Evolutionary conservation across 2,329 filamentous ascomycete species (phyloP), one percentile per base, ranked within the genome.

Genomic region (Aspergillus sp.): DNA sequence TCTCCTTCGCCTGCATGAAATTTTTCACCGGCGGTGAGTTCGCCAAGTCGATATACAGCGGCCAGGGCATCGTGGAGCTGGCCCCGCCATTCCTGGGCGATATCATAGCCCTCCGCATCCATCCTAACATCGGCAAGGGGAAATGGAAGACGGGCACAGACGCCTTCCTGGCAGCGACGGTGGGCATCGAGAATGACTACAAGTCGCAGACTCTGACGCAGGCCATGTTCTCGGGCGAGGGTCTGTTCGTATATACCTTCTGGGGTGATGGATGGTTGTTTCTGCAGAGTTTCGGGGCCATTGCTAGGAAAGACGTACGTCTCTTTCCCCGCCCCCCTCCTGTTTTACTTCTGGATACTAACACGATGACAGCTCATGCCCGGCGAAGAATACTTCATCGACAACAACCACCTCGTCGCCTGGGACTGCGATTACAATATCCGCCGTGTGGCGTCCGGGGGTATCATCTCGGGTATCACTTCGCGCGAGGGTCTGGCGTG

Each of bases 351-450:
- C 29, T 32, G 27, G 4, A n/a, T 35, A 44, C n/a, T 41, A 26
- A 29, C 28, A 10, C 27, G 4, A 12, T 39, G 26, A 27, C 41
- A 72, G 70, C 63, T 72, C n/a, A 52, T 54, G 0, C 73, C 77
- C 8, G 84, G 84, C 7, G 91, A 97, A 64, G 85, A 85, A 57
- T 97, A 96, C 67, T 88, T 93, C 54, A 83, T 96, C 47, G 88
- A 95, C 60, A 95, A 95, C 58, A 88, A 88, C 3, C 89, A 97
- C 57, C 76, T 97, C 1, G 89, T 97, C 0, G 91, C 93, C 0
- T 98, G 93, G 93, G 96, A 96, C 64, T 90, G 86, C 62, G 88
- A 94, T 61, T 98, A 97, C 60, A 78, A 87, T 4, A 81, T 98
- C 52, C 89, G 96, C 70, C 83, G 93, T 10, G 85, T 94, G 3